Evolutionary conservation across 2,329 filamentous ascomycete genomes (phyloP), one percentile per base, ranked within the genome.

Genomic region (Colletotrichum gigasporum): DNA sequence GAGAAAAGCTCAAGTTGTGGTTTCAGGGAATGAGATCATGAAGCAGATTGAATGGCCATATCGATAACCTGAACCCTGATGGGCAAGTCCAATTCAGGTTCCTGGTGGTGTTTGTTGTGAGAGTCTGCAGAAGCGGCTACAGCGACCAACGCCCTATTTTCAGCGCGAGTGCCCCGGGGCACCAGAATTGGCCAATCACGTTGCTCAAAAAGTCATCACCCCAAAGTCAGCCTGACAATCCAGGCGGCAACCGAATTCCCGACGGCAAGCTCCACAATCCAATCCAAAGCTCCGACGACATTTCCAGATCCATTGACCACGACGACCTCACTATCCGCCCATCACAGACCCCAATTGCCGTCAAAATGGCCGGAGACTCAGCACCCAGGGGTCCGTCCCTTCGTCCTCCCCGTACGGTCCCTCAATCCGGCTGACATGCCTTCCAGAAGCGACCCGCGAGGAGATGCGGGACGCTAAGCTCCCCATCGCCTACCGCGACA

Each of bases 381-480:
- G 58, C 57, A 65, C 62, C 62, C 37, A 61, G 62, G 62, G 56
- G 62, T 65, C 7, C 20, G 56, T 61, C n/a, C 39, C 34, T 35
- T 41, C 20, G 3, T 4, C 14, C 16, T 26, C 2, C 5, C 8
- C 37, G 9, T 4, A 18, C 16, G 1, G 32, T 10, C 28, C 34
- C 12, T 14, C 41, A 14, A 42, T 20, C 22, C 32, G 22, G 35
- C 61, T 64, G 41, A 64, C 61, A 35, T 20, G 5, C 22, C 57
- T 16, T 14, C 22, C 57, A 65, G 63, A 63, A 63, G 93, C 93
- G 71, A 93, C 92, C 69, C 89, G 93, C 80, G 90, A 96, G 84
- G 92, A 96, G 80, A 98, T 98, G 95, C 90, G 92, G 75, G 93
- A 93, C 74, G 94, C 94, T 71, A 90, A 88, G 75, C 87, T 98